These are phyloP conservation scores for Penicillium polonicum DNA, from an alignment of 2,329 filamentous ascomycete genomes.

Conservation along the genomic window DNA sequence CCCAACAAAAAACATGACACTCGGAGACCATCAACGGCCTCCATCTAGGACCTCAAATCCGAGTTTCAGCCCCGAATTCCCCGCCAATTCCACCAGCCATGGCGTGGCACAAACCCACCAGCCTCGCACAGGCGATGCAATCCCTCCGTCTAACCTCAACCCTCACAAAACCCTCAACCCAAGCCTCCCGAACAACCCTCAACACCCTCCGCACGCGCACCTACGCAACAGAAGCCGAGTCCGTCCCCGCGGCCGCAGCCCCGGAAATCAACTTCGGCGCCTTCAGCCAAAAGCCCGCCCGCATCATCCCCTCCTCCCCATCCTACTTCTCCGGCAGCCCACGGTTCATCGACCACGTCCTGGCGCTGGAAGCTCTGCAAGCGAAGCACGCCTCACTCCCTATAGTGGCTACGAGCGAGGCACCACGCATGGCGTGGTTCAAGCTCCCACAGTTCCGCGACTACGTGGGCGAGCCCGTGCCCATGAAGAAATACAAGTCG, in stretches of 20 bases:
- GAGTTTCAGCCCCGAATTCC: neutral
- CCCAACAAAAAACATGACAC: constrained; percentile 23
- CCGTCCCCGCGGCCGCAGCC: constrained; percentile 22
- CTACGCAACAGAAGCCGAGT: constrained; percentile 31
- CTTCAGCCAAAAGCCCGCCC: constrained; percentile 53
- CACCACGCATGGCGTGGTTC: constrained; percentile 76
- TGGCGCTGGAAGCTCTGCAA: constrained; percentile 69
- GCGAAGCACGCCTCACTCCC: constrained; percentile 74
- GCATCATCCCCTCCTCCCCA: constrained; percentile 77
- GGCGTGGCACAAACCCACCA: constrained; percentile 40
- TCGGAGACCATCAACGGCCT: constrained; percentile 7
- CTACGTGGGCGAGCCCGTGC: constrained; percentile 68
- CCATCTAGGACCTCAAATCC: constrained; percentile 1
- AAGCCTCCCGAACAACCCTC: constrained; percentile 45
- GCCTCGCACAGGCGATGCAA: constrained; percentile 37
- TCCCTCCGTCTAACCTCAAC: constrained; percentile 29
- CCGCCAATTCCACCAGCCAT: constrained; percentile 25
- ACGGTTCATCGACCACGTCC: constrained; percentile 78
- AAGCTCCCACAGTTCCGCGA: constrained; percentile 73
- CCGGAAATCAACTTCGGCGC: constrained; percentile 36
- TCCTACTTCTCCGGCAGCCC: constrained; percentile 94
- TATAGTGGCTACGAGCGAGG: constrained; percentile 61
- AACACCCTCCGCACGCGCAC: constrained; percentile 22
- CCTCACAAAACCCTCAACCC: constrained; percentile 28
- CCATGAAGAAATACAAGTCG: constrained; percentile 73